Evolutionary conservation across 2,329 filamentous ascomycete genomes (phyloP), one percentile per base, ranked within the genome.

Genomic region (Pyricularia sp.): DNA sequence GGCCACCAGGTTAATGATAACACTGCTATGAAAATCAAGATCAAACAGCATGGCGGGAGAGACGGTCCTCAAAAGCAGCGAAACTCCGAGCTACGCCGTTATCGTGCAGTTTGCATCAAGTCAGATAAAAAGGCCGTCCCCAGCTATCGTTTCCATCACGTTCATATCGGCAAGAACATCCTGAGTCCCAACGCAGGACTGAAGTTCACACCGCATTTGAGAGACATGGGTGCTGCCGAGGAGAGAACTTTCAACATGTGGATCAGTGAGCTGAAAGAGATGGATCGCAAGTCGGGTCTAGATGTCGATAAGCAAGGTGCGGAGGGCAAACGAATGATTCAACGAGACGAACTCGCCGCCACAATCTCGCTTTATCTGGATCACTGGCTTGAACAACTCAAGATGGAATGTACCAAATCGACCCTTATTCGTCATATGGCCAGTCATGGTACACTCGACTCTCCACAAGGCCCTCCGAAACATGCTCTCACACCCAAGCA

Each of bases 111-210:
- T n/a, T 78, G 81, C 72, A 81, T 86, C 71, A 82, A 82, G 71
- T 83, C 84, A 2, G 79, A 83, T 69, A 81, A 80, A 71, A 79
- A 83, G 25, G 79, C 81, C n/a, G 85, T 87, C 10, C 86, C 86
- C n/a, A 78, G 78, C 30, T 88, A 88, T 73, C 79, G 83, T 33
- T 88, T 87, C 71, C 86, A 88, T 72, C 85, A 88, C 70, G 83
- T 88, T 55, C 84, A 87, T 73, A 86, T 88, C 67, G 81, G 79
- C 73, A 86, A 85, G 74, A 88, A 88, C 69, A 83, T 88, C 50
- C 79, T 88, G 33, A 86, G 86, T 0, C 85, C 85, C 3, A 86
- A 87, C 73, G 87, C 85, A 1, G 85, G 86, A 79, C 79, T 88
- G 68, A 86, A 84, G 36, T 88, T 87, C 73, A 84, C 88, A 17